Base-by-base conservation (phyloP, 768 basidiomycete genomes). In the Agaricus subrufescens region DNA sequence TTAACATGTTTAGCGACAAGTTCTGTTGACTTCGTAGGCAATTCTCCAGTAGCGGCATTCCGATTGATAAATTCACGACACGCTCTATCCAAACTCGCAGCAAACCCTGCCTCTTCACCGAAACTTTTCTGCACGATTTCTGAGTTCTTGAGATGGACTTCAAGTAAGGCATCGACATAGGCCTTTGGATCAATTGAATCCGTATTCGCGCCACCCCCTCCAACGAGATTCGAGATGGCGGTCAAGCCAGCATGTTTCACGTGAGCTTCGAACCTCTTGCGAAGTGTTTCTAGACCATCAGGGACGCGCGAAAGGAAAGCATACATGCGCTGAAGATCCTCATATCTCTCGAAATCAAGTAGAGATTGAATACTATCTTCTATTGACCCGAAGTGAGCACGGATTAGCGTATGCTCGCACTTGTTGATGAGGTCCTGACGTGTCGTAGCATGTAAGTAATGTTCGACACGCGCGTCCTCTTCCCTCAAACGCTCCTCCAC, bases 261-360 rank as follows among this genome's bases (percentile, higher is more conserved):
- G 67, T 98, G 95, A 57, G 84, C 85, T 72, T 97, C 96, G 69
- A 98, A 98, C 63, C 86, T 86, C 79, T 91, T 92, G 66, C 94
- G 82, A 57, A 98, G 72, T 0, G 94, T 94, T 65, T 98, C 94
- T 55, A 98, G 75, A 29, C 96, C 97, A 64, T 94, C 89, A 9
- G 86, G 85, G 54, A 98, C 96, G 12, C 39, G 39, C 14, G 39
- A 46, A 27, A 98, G 79, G 11, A 98, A 79, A 9, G 90, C 82
- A 77, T 98, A 99, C 94, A 98, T 98, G 53, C 96, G 84, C 63
- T 94, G 92, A 37, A 99, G 80, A 67, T 99, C 97, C 68, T 96
- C 91, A 60, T 94, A 89, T 72, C 95, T 88, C 69, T 98, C 96
- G 70, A 83, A 94, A 68, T 98, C 96, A 62, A 96, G 86, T 53